phyloP scores from a whole-genome alignment of 2,329 filamentous ascomycete genomes.

The Sclerotinia glacialis region DNA sequence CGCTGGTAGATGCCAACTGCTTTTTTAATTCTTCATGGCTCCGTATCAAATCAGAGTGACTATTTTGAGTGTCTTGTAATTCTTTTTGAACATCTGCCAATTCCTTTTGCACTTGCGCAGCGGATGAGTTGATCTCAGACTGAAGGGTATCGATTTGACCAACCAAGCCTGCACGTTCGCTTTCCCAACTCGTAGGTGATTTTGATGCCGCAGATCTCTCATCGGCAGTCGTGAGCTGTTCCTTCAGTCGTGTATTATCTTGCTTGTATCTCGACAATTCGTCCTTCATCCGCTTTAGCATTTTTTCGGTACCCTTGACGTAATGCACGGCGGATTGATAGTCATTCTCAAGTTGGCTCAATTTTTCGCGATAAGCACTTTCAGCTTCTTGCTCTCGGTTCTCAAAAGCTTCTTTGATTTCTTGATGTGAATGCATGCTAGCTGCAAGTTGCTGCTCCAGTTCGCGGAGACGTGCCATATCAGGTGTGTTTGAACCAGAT shows the following conservation, averaged over 20 bases:
- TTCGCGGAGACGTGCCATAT: constrained; percentile 74
- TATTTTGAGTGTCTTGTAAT: constrained; percentile 60
- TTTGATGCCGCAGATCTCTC: constrained; percentile 47
- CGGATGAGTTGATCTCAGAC: constrained; percentile 62
- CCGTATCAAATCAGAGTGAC: constrained; percentile 65
- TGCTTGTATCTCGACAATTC: constrained; percentile 90
- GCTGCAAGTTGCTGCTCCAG: constrained; percentile 83
- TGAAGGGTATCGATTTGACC: constrained; percentile 68
- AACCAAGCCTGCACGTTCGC: constrained; percentile 66
- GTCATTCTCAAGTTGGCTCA: constrained; percentile 91
- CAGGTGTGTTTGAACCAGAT: constrained; percentile 73
- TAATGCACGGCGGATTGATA: constrained; percentile 98
- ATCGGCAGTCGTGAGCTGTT: constrained; percentile 70
- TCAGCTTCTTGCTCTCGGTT: constrained; percentile 83
- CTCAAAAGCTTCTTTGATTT: constrained; percentile 75
- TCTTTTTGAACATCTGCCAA: constrained; percentile 67
- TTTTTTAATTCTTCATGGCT: constrained; percentile 52
- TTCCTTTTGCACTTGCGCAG: constrained; percentile 67
- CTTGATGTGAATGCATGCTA: constrained; percentile 77
- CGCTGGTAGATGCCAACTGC: constrained; percentile 54
- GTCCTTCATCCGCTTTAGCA: constrained; percentile 98
- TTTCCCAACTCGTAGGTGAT: constrained; percentile 64
- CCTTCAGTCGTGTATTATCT: constrained; percentile 78
- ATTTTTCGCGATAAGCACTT: constrained; percentile 83
- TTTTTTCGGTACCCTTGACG: constrained; percentile 97